Evolutionary conservation across 371 early-diverging fungal species (phyloP).

Genomic region (Apophysomyces sp.): DNA sequence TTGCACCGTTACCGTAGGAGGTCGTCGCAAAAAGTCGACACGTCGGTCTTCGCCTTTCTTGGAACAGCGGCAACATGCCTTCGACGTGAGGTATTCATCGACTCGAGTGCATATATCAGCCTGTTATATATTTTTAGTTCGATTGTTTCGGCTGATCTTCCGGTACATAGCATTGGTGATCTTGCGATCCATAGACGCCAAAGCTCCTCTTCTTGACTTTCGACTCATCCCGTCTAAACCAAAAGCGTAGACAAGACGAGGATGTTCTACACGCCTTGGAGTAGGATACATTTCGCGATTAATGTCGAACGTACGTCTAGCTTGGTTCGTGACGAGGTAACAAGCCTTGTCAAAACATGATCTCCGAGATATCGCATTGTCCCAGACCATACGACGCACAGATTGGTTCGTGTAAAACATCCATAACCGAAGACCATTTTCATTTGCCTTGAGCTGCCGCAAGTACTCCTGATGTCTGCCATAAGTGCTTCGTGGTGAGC

Average conservation of each 20-base stretch:
- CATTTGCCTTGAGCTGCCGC: too few relatives aligned
- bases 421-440: neutral
- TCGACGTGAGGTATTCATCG: neutral
- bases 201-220: neutral
- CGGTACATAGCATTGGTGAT: too few relatives aligned
- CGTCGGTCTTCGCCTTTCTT: neutral
- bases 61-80: neutral
- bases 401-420: neutral
- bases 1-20: neutral
- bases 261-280: neutral
- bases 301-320: neutral
- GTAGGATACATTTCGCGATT: neutral
- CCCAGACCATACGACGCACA: neutral
- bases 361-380: neutral
- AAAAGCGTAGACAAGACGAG: neutral
- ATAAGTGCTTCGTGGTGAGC: too few relatives aligned
- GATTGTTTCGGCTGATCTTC: too few relatives aligned
- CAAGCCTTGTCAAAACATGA: neutral
- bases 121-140: neutral
- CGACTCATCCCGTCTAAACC: neutral
- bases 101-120: neutral
- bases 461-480: too few relatives aligned
- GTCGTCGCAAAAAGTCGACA: neutral
- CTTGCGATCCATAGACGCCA: neutral
- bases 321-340: neutral